phyloP scores from a whole-genome alignment of 2,329 filamentous ascomycete species.

The Pseudogymnoascus sp. region DNA sequence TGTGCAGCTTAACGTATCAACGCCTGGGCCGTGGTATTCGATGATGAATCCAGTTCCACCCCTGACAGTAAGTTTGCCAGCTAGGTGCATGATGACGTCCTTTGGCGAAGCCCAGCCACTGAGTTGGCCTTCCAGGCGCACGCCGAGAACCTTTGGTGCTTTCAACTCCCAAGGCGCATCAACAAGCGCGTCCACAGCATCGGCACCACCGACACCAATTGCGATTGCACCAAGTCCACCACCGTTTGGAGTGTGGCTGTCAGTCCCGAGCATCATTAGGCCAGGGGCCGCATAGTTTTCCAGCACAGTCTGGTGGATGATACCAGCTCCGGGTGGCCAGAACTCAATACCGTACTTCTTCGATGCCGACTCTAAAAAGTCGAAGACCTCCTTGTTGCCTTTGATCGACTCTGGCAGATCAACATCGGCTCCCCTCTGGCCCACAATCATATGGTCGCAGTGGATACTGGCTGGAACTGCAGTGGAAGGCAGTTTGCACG shows the following conservation, averaged over 20 bases:
- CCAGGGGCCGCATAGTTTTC: conserved; percentile 98
- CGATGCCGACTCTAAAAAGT: conserved; percentile 88
- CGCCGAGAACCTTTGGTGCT: conserved; percentile 83
- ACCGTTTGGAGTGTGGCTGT: conserved; percentile 96
- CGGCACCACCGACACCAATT: conserved; percentile 93
- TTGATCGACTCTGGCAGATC: conserved; percentile 80
- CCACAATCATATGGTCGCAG: conserved; percentile 98
- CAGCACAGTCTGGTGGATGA: conserved; percentile 94
- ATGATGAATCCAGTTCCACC: conserved; percentile 93
- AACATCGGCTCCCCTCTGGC: conserved; percentile 77
- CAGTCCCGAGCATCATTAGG: conserved; percentile 97
- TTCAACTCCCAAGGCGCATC: conserved; percentile 97
- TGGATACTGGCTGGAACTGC: conserved; percentile 96
- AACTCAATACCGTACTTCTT: conserved; percentile 93
- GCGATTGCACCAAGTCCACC: conserved; percentile 88
- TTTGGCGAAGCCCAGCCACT: conserved; percentile 91
- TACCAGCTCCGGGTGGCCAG: conserved; percentile 88
- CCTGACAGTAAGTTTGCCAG: conserved; percentile 82
- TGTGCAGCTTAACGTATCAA: conserved; percentile 81
- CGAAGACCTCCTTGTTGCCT: conserved; percentile 94
- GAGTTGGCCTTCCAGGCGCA: conserved; percentile 74
- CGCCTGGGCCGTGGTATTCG: conserved; percentile 86
- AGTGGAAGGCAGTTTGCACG: conserved; percentile 78
- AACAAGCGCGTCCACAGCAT: conserved; percentile 93
- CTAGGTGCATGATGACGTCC: conserved; percentile 86